Percentiles rank a stretch among this genome's conserved stretches.
These are phyloP conservation scores for Penicillium sp. DNA, from an alignment of 2,329 filamentous ascomycete species.

Conservation along the genomic window DNA sequence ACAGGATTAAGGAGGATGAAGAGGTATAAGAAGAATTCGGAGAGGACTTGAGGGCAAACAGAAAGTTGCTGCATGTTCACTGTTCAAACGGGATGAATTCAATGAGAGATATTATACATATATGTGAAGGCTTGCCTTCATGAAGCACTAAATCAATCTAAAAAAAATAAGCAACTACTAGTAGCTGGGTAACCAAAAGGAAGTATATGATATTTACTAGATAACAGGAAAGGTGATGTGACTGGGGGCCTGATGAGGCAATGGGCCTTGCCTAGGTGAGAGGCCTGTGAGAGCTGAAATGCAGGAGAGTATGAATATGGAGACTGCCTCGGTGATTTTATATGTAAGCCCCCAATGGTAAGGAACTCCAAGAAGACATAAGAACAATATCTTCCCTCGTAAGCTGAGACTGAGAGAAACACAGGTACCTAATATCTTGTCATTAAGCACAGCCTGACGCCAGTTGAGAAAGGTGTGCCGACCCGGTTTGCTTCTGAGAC, in stretches of 20 bases:
- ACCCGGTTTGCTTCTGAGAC: constrained; percentile 2
- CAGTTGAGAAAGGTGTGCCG: constrained; percentile 3
- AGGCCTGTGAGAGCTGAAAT: constrained; percentile 4
- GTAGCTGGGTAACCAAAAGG: not conserved
- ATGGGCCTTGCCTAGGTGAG: not conserved
- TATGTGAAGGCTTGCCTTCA: not conserved
- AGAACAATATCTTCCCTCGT: not conserved
- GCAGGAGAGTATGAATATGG: not conserved
- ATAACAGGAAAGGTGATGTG: not conserved
- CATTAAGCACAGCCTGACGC: not conserved
- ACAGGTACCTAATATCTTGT: not conserved
- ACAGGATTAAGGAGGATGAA: not conserved
- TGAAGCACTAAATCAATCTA: not conserved
- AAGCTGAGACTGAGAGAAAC: not conserved
- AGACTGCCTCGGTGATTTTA: not conserved
- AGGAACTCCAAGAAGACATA: not conserved
- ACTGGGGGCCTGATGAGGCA: not conserved
- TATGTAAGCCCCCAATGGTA: not conserved
- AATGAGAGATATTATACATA: not conserved
- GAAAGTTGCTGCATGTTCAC: not conserved
- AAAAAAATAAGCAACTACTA: not conserved
- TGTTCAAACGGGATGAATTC: not conserved
- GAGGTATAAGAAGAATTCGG: not conserved
- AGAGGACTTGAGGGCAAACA: not conserved
- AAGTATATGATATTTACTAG: not conserved